Percentiles rank a stretch among this genome's conserved stretches.
Conservation (phyloP, 2,329 filamentous ascomycete genomes). For the Huntiella abstrusa region DNA sequence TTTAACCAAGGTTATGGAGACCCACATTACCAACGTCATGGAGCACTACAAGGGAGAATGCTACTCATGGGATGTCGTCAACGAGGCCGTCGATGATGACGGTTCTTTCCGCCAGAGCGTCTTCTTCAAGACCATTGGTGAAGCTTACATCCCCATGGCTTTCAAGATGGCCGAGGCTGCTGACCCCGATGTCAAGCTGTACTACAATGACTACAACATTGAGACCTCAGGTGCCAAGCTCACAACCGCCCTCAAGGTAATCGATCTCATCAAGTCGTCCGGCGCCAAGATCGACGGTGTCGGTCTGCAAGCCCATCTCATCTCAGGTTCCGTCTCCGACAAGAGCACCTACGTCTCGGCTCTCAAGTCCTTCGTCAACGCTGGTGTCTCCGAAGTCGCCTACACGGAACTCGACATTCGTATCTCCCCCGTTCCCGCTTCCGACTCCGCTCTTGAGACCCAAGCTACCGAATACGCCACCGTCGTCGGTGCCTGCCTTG, state of each 20-base stretch:
- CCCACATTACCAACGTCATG: conserved; percentile 40
- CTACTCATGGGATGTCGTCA: conserved; percentile 47
- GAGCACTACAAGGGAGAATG: conserved; percentile 40
- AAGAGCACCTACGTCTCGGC: conserved; percentile 22
- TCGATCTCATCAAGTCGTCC: conserved; percentile 25
- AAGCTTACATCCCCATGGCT: conserved; percentile 36
- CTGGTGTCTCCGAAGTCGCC: conserved; percentile 29
- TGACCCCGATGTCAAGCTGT: conserved; percentile 36
- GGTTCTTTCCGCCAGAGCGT: conserved; percentile 32
- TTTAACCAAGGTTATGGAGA: conserved; percentile 30
- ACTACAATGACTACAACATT: conserved; percentile 41
- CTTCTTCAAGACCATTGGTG: conserved; percentile 36
- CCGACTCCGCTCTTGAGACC: conserved; percentile 16
- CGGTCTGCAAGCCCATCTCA: conserved; percentile 42
- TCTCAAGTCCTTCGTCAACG: conserved; percentile 24
- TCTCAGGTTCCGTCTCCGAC: conserved; percentile 31
- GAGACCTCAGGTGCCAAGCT: conserved; percentile 32
- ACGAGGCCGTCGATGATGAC: conserved; percentile 41
- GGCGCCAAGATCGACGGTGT: conserved; percentile 43
- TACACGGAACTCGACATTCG: conserved; percentile 37
- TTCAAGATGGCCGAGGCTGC: conserved; percentile 36
- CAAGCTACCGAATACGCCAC: conserved; percentile 17
- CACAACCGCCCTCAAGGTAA: conserved; percentile 24
- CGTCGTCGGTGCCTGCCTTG: conserved; percentile 17
- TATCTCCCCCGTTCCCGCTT: conserved; percentile 16